Evolutionary conservation across 164 flowering plant species (phyloP).

Genomic region (Magnolia kwangsiensis): DNA sequence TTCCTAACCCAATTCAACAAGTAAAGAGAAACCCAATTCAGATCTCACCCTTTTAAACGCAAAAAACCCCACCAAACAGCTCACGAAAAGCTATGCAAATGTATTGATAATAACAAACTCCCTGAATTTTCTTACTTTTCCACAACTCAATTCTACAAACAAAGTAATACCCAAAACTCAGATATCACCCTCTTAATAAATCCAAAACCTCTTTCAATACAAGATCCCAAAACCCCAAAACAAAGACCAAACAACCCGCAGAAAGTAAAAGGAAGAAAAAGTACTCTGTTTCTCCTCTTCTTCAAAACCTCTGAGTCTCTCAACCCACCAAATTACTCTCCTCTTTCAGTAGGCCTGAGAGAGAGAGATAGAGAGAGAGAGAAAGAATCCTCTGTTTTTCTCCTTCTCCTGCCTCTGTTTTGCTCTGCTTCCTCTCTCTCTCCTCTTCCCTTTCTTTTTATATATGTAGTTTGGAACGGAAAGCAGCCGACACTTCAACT

Average conservation of each 20-base stretch:
- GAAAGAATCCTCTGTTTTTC: background rate
- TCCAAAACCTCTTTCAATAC: background rate
- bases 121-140: background rate
- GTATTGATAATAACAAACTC: background rate
- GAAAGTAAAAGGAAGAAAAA: background rate
- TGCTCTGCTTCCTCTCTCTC: background rate
- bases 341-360: background rate
- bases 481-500: slow-evolving; percentile 14
- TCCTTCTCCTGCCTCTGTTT: background rate
- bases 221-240: background rate
- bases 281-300: background rate
- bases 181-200: slow-evolving; percentile 1
- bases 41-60: slow-evolving; percentile 6
- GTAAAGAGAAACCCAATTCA: background rate
- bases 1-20: background rate
- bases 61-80: background rate
- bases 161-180: background rate
- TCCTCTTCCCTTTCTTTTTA: background rate
- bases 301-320: background rate
- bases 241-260: background rate
- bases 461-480: background rate
- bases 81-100: background rate
- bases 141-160: background rate
- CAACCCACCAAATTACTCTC: too few species aligned
- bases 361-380: background rate